These are phyloP conservation scores for Yamadazyma sp. DNA, from an alignment of 1,139 yeast species.

Conservation along the genomic window DNA sequence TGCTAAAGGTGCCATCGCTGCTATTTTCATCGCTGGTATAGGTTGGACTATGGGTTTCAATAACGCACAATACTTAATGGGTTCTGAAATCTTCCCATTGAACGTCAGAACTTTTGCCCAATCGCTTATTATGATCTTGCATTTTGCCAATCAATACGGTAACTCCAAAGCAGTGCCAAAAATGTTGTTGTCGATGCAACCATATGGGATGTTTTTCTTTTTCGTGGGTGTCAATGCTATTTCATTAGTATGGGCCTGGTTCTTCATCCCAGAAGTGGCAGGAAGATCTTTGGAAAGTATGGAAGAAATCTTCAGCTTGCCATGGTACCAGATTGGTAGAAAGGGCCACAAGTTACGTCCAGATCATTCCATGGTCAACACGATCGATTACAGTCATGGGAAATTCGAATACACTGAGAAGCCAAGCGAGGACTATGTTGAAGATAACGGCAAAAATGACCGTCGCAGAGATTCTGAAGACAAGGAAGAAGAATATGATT, in stretches of 20 bases:
- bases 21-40: slow-evolving; percentile 51
- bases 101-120: slow-evolving; percentile 55
- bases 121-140: slow-evolving; percentile 56
- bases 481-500: slow-evolving; percentile 4
- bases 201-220: slow-evolving; percentile 56
- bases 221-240: slow-evolving; percentile 45
- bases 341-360: slow-evolving; percentile 52
- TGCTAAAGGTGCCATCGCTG: slow-evolving; percentile 52
- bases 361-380: slow-evolving; percentile 44
- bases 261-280: slow-evolving; percentile 53
- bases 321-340: slow-evolving; percentile 60
- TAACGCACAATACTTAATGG: slow-evolving; percentile 56
- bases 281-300: slow-evolving; percentile 57
- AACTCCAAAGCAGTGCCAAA: slow-evolving; percentile 58
- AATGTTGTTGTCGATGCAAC: slow-evolving; percentile 48
- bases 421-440: slow-evolving; percentile 15
- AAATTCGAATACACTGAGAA: slow-evolving; percentile 14
- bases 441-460: slow-evolving; percentile 7
- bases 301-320: slow-evolving; percentile 58
- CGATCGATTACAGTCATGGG: slow-evolving; percentile 13
- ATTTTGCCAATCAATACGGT: slow-evolving; percentile 60
- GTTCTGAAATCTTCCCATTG: slow-evolving; percentile 60
- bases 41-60: slow-evolving; percentile 70
- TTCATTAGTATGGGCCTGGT: slow-evolving; percentile 50
- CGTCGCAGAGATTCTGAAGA: slow-evolving; percentile 12